Evolutionary conservation across 495 filamentous ascomycete species (phyloP), one percentile per base, ranked within the genome.

Genomic region (Aspergillus steynii): DNA sequence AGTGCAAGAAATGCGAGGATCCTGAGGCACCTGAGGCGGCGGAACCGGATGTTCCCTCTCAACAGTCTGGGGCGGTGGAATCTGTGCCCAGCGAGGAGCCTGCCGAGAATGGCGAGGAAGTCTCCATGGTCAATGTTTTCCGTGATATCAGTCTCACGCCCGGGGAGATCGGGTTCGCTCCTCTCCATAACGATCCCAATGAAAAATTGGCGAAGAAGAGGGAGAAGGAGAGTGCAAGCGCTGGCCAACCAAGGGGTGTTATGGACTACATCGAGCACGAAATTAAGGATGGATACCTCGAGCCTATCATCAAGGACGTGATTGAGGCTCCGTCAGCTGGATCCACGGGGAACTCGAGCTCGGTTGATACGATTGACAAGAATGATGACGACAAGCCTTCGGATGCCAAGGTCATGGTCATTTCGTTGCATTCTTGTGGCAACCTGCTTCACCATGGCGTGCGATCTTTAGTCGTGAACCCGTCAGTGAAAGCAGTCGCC

Each of bases 391-490:
- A 66, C 50, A 57, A 65, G 58, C 55, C 61, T 12, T 64, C 46
- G 48, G 68, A 79, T 42, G 66, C 76, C 3, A 81, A 79, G 32
- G 77, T 96, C 34, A 91, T 97, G 86, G 88, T 96, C 27, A 88
- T 97, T 2, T 98, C 95, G 0, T 89, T 99, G 52, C 95, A 99
- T 71, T 97, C 93, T 25, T 99, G 95, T 73, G 95, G 95, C 56
- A 98, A 97, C 68, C 86, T 99, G 14, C 85, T 94, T n/a, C 95
- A 99, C 67, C 93, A 96, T 68, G 95, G 90, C 2, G 86, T 99
- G 48, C 88, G 90, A 5, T 95, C 95, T 4, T 81, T 99, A 49
- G 73, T 90, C 14, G 68, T 92, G 42, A 97, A 96, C 67, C 90
- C 92, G 1, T 81, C 85, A 29, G 91, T 98, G 55, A 84, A 88